These are phyloP conservation scores for Skeletonema marinoi DNA, from an alignment of 108 stramenopile species.

Conservation along the genomic window DNA sequence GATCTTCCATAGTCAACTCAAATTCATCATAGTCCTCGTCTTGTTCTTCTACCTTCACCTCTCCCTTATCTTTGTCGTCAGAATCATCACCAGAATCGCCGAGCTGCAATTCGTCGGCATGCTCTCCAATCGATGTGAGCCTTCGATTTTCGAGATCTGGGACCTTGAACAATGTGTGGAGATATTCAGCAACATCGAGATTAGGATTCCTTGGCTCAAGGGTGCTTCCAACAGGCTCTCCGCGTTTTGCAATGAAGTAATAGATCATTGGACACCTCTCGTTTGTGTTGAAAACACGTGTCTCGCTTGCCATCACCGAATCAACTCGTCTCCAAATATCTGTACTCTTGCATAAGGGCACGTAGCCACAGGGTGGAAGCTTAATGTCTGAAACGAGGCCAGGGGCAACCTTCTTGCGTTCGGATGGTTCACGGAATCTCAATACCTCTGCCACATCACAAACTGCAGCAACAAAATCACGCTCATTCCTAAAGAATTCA, in stretches of 20 bases:
- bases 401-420: slow-evolving; percentile 83
- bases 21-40: slow-evolving; percentile 35
- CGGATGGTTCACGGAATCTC: slow-evolving; percentile 86
- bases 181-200: slow-evolving; percentile 93
- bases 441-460: slow-evolving; percentile 95
- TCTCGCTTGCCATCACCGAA: slow-evolving; percentile 77
- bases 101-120: slow-evolving; percentile 21
- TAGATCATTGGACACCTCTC: slow-evolving; percentile 95
- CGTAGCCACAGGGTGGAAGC: slow-evolving; percentile 88
- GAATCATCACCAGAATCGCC: slow-evolving; percentile 4
- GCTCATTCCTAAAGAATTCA: slow-evolving; percentile 90
- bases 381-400: slow-evolving; percentile 60
- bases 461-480: slow-evolving; percentile 88
- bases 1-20: slow-evolving; percentile 43
- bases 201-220: slow-evolving; percentile 65
- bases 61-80: slow-evolving; percentile 21
- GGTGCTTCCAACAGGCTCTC: slow-evolving; percentile 53
- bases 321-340: slow-evolving; percentile 88
- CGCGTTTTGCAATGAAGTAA: slow-evolving; percentile 87
- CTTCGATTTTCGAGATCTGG: slow-evolving; percentile 44
- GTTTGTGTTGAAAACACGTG: slow-evolving; percentile 95
- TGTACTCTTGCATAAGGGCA: slow-evolving; percentile 91
- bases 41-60: slow-evolving; percentile 17
- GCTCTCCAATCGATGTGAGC: slow-evolving; percentile 51
- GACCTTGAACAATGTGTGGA: slow-evolving; percentile 85